Evolutionary conservation across 2,329 filamentous ascomycete genomes (phyloP), one percentile per base, ranked within the genome.

Genomic region (Fusarium palustre): DNA sequence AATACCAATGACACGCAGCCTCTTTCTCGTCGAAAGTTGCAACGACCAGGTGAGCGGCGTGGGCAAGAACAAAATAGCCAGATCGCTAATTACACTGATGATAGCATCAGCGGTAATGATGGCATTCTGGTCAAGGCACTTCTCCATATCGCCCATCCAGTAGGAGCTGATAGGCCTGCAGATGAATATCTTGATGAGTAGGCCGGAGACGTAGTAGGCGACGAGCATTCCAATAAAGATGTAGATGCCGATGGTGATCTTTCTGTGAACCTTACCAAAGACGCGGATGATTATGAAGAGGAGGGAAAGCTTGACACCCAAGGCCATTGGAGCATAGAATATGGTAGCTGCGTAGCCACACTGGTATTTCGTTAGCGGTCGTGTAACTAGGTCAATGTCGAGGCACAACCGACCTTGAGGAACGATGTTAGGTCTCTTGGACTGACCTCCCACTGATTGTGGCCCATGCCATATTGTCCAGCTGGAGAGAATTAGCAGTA

Each of bases 281-380:
- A 84, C 80, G 18, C 81, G 76, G 9, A 76, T 77, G 59, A 82
- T 81, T 55, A 84, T 82, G 64, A 80, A 75, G 5, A 84, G 77
- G 5, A 84, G 77, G 20, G 77, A 72, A n/a, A 82, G 78, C 55
- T 83, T 83, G n/a, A 81, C 81, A 11, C 78, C 73, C 45, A 79
- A 76, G 16, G 82, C 79, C 71, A 81, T 83, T 18, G 81, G 81
- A 1, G 80, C 80, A 66, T 84, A 84, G 68, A 83, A 79, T 55
- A 84, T 77, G 22, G 81, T 82, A 7, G 79, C 80, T 12, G 80
- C 79, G 55, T 83, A 84, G 46, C 79, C 75, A 15, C 76, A 76
- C 79, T 83, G 33, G 30, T 2, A 2, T n/a, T 18, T 0, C 18
- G 34, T 66, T 36, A 66, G 64, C 18, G 4, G 18, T 5, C 2